These are phyloP conservation scores for Diaporthe vexans DNA, from an alignment of 2,329 filamentous ascomycete species.

Conservation along the genomic window DNA sequence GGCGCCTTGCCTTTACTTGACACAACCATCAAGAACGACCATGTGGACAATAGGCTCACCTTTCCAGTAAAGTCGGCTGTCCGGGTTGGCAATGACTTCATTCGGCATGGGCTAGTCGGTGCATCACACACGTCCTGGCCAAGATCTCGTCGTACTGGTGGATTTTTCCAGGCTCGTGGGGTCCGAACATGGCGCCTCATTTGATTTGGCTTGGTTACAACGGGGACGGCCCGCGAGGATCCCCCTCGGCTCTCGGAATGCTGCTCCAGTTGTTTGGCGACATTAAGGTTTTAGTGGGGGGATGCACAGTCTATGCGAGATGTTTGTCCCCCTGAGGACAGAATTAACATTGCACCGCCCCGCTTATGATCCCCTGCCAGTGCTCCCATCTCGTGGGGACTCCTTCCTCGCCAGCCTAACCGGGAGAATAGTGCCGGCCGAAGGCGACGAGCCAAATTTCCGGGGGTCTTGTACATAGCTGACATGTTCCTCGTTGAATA, in stretches of 20 bases:
- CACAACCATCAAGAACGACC: background rate
- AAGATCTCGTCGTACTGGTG: conserved; percentile 15
- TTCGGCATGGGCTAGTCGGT: background rate
- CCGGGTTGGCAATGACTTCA: conserved; percentile 18
- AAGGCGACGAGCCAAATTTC: background rate
- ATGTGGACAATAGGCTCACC: background rate
- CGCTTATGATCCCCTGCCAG: background rate
- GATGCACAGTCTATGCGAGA: background rate
- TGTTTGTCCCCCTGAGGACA: background rate
- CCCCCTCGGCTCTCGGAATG: conserved; percentile 12
- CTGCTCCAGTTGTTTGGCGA: background rate
- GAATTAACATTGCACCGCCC: background rate
- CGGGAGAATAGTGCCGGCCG: background rate
- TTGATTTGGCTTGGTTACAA: conserved; percentile 16
- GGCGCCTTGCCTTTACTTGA: conserved; percentile 18
- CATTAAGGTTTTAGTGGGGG: conserved; percentile 8
- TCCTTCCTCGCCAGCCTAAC: background rate
- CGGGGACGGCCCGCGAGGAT: conserved; percentile 19
- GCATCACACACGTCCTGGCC: background rate
- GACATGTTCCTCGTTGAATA: background rate
- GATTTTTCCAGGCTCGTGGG: background rate
- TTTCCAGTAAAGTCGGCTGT: background rate
- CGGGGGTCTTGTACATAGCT: conserved; percentile 12
- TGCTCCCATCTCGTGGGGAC: too few species aligned
- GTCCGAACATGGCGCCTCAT: background rate